These are phyloP conservation scores for Xerocomus potaroensis DNA, from an alignment of 768 basidiomycete genomes.

Conservation along the genomic window DNA sequence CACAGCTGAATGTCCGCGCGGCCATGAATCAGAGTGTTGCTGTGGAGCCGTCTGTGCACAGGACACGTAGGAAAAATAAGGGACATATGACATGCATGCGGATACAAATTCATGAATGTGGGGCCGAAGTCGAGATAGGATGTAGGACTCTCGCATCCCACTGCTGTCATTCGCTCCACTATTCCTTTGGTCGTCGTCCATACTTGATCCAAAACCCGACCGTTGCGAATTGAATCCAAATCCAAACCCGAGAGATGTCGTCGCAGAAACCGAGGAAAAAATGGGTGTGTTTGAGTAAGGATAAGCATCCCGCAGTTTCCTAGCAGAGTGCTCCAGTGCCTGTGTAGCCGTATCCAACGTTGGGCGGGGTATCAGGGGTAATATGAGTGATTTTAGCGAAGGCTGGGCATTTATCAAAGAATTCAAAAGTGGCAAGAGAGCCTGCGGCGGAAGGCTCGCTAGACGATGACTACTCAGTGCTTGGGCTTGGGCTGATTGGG, in stretches of 20 bases:
- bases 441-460: slow-evolving; percentile 79
- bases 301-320: slow-evolving; percentile 76
- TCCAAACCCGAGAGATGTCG: slow-evolving; percentile 33
- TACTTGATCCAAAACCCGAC: slow-evolving; percentile 31
- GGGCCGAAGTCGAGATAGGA: slow-evolving; percentile 68
- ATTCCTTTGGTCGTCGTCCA: slow-evolving; percentile 26
- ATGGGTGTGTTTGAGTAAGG: slow-evolving; percentile 63
- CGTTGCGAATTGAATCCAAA: slow-evolving; percentile 23
- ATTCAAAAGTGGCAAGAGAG: slow-evolving; percentile 67
- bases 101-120: slow-evolving; percentile 75
- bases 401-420: slow-evolving; percentile 67
- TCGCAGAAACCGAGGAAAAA: slow-evolving; percentile 27
- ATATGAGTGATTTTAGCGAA: slow-evolving; percentile 61
- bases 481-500: neutral
- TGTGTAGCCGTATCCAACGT: slow-evolving; percentile 71
- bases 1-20: slow-evolving; percentile 39
- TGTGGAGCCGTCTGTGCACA: slow-evolving; percentile 18
- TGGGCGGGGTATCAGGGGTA: slow-evolving; percentile 81
- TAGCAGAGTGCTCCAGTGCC: slow-evolving; percentile 61
- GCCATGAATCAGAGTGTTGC: slow-evolving; percentile 22
- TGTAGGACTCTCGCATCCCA: slow-evolving; percentile 79
- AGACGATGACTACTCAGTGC: slow-evolving; percentile 14
- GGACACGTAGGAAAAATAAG: slow-evolving; percentile 70
- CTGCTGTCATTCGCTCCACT: slow-evolving; percentile 31
- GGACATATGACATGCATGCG: slow-evolving; percentile 75